phyloP scores from a whole-genome alignment of 768 basidiomycete genomes.

The Chalciporus chontae region DNA sequence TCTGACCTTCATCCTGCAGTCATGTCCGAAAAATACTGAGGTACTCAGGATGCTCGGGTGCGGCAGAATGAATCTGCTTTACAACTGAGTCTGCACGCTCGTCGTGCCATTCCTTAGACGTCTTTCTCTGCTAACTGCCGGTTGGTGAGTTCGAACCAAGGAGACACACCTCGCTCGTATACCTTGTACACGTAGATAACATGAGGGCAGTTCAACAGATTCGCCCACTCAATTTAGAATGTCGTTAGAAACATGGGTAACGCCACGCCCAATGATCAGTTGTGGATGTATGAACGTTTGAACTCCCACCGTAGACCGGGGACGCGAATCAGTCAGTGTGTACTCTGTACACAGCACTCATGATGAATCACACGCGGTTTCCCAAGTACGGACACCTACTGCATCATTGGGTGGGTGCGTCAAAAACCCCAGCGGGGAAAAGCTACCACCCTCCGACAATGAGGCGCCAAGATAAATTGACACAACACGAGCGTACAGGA shows the following conservation, averaged over 20 bases:
- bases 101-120: no score
- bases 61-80: neutral
- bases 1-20: slow-evolving; percentile 37
- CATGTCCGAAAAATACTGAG: slow-evolving; percentile 65
- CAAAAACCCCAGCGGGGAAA: slow-evolving; percentile 14
- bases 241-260: no score
- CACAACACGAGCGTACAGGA: neutral
- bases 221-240: no score
- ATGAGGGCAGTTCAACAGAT: neutral
- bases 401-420: slow-evolving; percentile 11
- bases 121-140: no score
- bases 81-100: neutral
- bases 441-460: slow-evolving; percentile 14
- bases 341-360: no score
- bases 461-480: neutral
- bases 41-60: neutral
- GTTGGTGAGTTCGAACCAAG: neutral
- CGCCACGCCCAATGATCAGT: no score
- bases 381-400: neutral
- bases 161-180: neutral
- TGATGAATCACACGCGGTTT: neutral
- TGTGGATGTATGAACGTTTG: no score
- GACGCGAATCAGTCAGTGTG: no score
- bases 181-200: neutral
- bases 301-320: no score